Conservation (phyloP, 495 filamentous ascomycete species). For the Penicillium chermesinum region DNA sequence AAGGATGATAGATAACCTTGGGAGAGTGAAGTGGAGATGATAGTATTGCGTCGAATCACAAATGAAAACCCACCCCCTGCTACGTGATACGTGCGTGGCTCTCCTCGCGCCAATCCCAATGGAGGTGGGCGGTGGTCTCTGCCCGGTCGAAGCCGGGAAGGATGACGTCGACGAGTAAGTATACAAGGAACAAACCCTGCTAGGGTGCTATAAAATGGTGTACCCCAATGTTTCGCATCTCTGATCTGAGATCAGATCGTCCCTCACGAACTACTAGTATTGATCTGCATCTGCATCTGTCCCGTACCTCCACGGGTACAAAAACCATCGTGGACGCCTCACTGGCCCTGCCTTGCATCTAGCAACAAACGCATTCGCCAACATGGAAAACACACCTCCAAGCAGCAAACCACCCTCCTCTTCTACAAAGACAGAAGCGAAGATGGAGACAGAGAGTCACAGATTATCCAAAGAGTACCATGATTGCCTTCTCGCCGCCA, state of each 20-base stretch:
- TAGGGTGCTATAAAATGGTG: no score
- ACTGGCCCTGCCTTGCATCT: not conserved
- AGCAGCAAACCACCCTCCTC: not conserved
- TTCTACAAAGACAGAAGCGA: not conserved
- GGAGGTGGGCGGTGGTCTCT: not conserved
- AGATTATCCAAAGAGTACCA: slow-evolving; percentile 40
- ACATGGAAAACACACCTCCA: not conserved
- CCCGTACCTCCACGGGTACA: no score
- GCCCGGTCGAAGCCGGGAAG: not conserved
- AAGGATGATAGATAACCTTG: not conserved
- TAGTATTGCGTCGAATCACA: no score
- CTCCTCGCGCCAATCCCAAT: not conserved
- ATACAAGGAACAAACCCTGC: not conserved
- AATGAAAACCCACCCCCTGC: no score
- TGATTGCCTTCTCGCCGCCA: slow-evolving; percentile 46
- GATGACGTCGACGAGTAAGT: not conserved
- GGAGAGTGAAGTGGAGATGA: no score
- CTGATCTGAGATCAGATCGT: not conserved
- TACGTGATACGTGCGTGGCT: not conserved
- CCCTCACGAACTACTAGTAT: not conserved
- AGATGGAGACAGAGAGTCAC: slow-evolving; percentile 45
- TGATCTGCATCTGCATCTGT: no score
- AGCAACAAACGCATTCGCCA: not conserved
- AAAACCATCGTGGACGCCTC: no score
- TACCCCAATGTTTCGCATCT: no score